Base-by-base conservation (phyloP, 305 asterid genomes). In the Euphrasia arctica region DNA sequence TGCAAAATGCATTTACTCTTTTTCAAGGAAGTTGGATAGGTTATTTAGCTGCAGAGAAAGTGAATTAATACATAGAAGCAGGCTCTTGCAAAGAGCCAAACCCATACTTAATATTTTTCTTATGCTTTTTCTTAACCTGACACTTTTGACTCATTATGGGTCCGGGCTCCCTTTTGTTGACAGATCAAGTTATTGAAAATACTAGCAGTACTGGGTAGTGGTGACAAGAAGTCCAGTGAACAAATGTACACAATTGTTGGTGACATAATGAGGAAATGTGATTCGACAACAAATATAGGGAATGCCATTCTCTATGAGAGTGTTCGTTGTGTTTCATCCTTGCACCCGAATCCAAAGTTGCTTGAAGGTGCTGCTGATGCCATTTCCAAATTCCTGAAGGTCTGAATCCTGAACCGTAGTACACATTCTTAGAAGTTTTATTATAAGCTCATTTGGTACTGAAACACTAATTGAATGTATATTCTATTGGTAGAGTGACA, bases 361-460 rank as follows among this genome's bases (percentile, higher is more conserved):
- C 77, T 94, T 66, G 98, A 87, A 82, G 79, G 95, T 74, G 98
- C 98, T 36, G 99, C 99, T 25, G 97, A 88, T 71, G 90, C 94
- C 63, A 79, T 91, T 70, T 78, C 99, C 75, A 94, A 94, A 67
- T 88, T 94, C 80, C 80, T 94, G 74, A 91, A 87, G 87, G 99
- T 91, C 63, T 27, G 88, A 71, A 34, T 62, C 74, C 56, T 67
- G 70, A 51, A 60, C 70, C 72, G 68, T 54, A 5, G 55, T 67
- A 61, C 18, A 63, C 51, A 56, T 60, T 36, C 32, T 28, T 62
- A 27, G 14, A 60, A 10, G 25, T 54, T 0, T 52, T 8, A 9
- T 42, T 49, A 28, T 54, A 4, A 49, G 4, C 50, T 68, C 18
- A 51, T 64, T 72, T 57, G 72, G 39, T 68, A 61, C 50, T 58